Evolutionary conservation across 495 filamentous ascomycete species (phyloP).

Genomic region (Clohesyomyces aquaticus): DNA sequence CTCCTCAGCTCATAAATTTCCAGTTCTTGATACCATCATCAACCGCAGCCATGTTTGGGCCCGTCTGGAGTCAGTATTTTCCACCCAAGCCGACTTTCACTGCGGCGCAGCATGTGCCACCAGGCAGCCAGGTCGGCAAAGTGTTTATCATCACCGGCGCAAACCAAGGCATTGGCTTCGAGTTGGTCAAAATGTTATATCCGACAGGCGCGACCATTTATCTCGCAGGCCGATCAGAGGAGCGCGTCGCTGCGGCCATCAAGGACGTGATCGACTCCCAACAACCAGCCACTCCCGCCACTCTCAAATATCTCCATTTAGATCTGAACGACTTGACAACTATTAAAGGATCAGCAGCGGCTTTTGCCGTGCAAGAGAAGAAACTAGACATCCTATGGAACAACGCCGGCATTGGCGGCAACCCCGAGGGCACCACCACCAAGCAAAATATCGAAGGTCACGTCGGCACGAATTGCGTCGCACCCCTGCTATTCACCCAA

Average conservation of each 20-base stretch:
- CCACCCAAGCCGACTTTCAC: too few relatives aligned
- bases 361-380: constrained; percentile 49
- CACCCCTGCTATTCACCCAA: constrained; percentile 18
- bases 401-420: constrained; percentile 52
- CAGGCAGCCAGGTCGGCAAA: too few relatives aligned
- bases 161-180: constrained; percentile 41
- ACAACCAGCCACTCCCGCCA: constrained; percentile 3
- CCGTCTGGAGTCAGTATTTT: too few relatives aligned
- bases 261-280: neutral
- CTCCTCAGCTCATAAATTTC: too few relatives aligned
- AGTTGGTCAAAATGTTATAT: constrained; percentile 28
- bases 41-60: too few relatives aligned
- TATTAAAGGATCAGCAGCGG: constrained; percentile 25
- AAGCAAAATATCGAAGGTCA: constrained; percentile 39
- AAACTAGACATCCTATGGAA: constrained; percentile 58
- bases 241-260: constrained; percentile 10
- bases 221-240: constrained; percentile 12
- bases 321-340: constrained; percentile 20
- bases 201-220: constrained; percentile 18
- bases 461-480: constrained; percentile 31
- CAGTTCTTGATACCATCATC: too few relatives aligned
- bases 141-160: constrained; percentile 41
- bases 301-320: constrained; percentile 21
- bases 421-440: constrained; percentile 47
- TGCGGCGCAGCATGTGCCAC: too few relatives aligned